phyloP scores from a whole-genome alignment of 1,284 basidiomycete genomes.

The Grifola frondosa region DNA sequence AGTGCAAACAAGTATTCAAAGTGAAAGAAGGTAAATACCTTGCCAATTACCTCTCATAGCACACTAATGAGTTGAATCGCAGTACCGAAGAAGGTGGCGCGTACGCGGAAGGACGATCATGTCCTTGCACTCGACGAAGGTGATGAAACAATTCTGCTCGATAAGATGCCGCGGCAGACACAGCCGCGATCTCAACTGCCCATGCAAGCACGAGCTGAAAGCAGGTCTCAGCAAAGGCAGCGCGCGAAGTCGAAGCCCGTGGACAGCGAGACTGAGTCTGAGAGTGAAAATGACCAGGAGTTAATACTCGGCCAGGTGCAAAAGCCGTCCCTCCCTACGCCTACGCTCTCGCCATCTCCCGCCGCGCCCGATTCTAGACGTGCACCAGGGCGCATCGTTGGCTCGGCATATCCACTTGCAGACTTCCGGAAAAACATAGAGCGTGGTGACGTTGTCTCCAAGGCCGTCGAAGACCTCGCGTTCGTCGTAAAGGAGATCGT shows the following conservation, averaged over 20 bases:
- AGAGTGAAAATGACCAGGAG: constrained; percentile 31
- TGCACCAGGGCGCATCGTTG: constrained; percentile 62
- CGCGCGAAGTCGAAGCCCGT: constrained; percentile 3
- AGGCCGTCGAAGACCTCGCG: constrained; percentile 79
- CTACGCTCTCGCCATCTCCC: constrained; percentile 49
- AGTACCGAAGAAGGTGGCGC: constrained; percentile 59
- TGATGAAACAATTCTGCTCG: constrained; percentile 63
- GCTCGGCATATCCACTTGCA: constrained; percentile 67
- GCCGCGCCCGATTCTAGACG: constrained; percentile 44
- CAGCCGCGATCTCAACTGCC: constrained; percentile 20
- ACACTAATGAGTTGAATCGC: neutral
- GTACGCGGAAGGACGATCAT: constrained; percentile 56
- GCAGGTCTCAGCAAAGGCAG: constrained; percentile 10
- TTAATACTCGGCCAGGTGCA: too few relatives aligned
- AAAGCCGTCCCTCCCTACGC: constrained; percentile 28
- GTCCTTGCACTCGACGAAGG: constrained; percentile 61
- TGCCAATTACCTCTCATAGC: neutral
- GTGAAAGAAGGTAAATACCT: constrained; percentile 65
- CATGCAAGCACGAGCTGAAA: constrained; percentile 5
- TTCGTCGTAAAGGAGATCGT: constrained; percentile 72
- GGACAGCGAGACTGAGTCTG: constrained; percentile 26
- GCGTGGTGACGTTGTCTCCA: constrained; percentile 75
- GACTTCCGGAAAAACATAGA: constrained; percentile 75
- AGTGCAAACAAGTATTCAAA: constrained; percentile 66
- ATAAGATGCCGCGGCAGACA: constrained; percentile 41